phyloP scores from a whole-genome alignment of 805 yeast species.

The Schwanniomyces sp. region DNA sequence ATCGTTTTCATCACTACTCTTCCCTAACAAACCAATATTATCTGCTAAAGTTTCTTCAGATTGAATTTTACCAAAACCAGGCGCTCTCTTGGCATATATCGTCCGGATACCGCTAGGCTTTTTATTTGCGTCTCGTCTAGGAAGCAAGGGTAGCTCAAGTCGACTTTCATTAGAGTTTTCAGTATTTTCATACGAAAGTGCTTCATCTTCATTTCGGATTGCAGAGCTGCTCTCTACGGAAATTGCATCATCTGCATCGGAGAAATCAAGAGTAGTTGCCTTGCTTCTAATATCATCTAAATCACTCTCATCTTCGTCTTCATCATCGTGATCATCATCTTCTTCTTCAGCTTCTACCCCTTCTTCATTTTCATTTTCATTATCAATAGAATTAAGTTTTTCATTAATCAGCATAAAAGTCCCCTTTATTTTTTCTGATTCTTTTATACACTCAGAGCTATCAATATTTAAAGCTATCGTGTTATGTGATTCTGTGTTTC shows the following conservation, averaged over 20 bases:
- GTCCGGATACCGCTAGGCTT: not conserved
- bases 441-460: not conserved
- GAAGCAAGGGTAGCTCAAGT: not conserved
- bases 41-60: not conserved
- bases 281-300: conserved; percentile 18
- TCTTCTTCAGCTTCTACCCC: too few species aligned
- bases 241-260: conserved; percentile 18
- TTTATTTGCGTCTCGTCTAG: not conserved
- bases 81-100: not conserved
- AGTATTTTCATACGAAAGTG: conserved; percentile 3
- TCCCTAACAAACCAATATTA: not conserved
- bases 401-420: too few species aligned
- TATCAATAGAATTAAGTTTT: not conserved
- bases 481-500: not conserved
- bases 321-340: conserved; percentile 9
- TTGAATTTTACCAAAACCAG: not conserved
- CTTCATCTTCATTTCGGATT: conserved; percentile 7
- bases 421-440: not conserved
- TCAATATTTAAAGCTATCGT: not conserved
- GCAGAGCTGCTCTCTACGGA: conserved; percentile 20
- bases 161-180: not conserved
- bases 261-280: conserved; percentile 18
- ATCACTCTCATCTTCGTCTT: conserved; percentile 22
- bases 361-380: not conserved
- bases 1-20: not conserved